phyloP scores from a whole-genome alignment of 2,329 filamentous ascomycete genomes.

The Ophiostoma angusticollis region DNA sequence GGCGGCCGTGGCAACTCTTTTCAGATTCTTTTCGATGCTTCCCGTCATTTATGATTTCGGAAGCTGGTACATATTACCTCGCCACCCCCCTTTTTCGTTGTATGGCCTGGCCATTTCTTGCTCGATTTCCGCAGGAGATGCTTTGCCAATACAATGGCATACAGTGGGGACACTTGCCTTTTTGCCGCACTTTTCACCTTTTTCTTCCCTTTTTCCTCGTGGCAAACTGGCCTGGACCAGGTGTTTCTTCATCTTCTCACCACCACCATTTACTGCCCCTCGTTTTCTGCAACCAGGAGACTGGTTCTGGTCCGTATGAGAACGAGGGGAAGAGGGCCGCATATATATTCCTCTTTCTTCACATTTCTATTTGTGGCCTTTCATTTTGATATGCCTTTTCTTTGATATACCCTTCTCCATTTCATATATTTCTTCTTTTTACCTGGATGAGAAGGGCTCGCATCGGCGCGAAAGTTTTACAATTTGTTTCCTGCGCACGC shows the following conservation, averaged over 20 bases:
- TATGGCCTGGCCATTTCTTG: no score
- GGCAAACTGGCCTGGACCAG: constrained; percentile 1
- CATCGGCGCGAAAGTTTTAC: no score
- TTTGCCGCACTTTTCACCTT: constrained; percentile 1
- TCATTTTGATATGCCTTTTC: constrained; percentile 1
- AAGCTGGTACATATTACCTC: constrained; percentile 4
- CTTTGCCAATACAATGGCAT: no score
- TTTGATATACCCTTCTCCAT: constrained; percentile 5
- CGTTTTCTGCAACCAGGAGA: not conserved
- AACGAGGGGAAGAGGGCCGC: no score
- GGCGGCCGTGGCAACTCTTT: constrained; percentile 4
- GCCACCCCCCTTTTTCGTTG: constrained; percentile 1
- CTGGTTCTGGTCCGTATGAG: not conserved
- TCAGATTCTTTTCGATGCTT: not conserved
- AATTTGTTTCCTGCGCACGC: constrained; percentile 1
- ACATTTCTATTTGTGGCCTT: not conserved
- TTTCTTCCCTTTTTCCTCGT: not conserved
- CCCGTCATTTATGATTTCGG: no score
- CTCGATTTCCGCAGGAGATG: no score
- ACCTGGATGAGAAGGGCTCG: no score
- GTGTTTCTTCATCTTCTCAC: constrained; percentile 7
- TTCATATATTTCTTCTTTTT: constrained; percentile 3
- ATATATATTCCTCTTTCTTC: not conserved
- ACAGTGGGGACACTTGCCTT: not conserved
- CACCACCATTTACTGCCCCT: no score